These are phyloP conservation scores for Quercus rubra DNA, from an alignment of 306 rosid species.

Conservation along the genomic window DNA sequence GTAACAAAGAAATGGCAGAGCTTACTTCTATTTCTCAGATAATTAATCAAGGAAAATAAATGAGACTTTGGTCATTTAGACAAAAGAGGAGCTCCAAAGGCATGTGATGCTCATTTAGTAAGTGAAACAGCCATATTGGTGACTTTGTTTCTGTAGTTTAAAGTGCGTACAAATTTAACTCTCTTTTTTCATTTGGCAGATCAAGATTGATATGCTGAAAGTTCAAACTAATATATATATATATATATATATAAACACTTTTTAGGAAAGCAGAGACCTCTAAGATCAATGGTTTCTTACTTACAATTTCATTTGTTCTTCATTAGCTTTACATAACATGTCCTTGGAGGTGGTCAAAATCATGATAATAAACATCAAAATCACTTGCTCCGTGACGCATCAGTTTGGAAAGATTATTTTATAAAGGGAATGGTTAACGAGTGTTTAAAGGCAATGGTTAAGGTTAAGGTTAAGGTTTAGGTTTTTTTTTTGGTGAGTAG, in stretches of 20 bases:
- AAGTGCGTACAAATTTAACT: neutral
- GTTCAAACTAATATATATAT: no score
- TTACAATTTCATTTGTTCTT: no score
- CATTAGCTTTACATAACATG: no score
- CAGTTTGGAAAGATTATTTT: no score
- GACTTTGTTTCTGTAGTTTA: neutral
- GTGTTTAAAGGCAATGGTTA: no score
- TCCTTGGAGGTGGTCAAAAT: no score
- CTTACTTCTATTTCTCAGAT: neutral
- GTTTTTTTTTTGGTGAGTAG: no score
- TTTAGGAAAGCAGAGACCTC: neutral
- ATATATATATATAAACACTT: neutral
- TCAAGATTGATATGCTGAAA: neutral
- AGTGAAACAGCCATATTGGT: neutral
- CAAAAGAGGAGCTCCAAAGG: constrained; percentile 29
- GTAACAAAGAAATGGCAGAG: constrained; percentile 17
- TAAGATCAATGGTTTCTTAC: neutral
- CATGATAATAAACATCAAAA: no score
- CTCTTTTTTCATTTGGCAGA: neutral
- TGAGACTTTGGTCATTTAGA: neutral
- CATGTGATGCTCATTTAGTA: constrained; percentile 55
- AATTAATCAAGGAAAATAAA: neutral
- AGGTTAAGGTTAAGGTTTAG: no score
- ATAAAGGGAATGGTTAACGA: no score
- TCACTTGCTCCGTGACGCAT: no score